Conservation (phyloP, 2,329 filamentous ascomycete species). For the Celoporthe dispersa region DNA sequence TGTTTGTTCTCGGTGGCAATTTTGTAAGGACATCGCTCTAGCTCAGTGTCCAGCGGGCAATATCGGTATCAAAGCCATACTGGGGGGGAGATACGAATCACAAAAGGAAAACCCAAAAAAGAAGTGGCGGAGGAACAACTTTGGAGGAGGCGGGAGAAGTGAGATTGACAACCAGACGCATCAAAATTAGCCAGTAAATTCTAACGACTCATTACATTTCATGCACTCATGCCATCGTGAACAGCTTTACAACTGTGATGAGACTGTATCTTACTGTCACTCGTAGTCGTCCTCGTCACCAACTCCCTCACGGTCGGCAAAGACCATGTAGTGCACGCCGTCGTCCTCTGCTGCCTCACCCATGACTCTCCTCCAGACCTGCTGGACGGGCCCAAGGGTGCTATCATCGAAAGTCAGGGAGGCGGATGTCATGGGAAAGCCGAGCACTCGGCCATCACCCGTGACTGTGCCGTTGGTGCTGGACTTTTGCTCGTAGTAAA, state of each 20-base stretch:
- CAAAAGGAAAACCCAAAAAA: background rate
- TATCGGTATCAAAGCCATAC: constrained; percentile 8
- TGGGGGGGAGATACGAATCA: background rate
- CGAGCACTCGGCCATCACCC: constrained; percentile 51
- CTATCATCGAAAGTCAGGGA: constrained; percentile 77
- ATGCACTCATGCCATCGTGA: constrained; percentile 26
- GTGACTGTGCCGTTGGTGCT: constrained; percentile 21
- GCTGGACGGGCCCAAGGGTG: constrained; percentile 67
- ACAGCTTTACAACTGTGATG: background rate
- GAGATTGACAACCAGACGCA: constrained; percentile 8
- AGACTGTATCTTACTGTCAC: constrained; percentile 27
- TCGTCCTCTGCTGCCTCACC: constrained; percentile 51
- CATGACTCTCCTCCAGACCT: constrained; percentile 70
- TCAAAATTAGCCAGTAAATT: constrained; percentile 26
- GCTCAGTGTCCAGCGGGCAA: constrained; percentile 1
- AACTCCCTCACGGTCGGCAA: constrained; percentile 72
- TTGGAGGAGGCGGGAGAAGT: background rate
- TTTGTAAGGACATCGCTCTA: constrained; percentile 12
- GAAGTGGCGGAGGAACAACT: background rate
- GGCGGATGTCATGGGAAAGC: constrained; percentile 62
- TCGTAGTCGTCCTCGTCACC: constrained; percentile 62
- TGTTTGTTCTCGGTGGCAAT: background rate
- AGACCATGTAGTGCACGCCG: constrained; percentile 69
- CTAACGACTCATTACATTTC: constrained; percentile 30
- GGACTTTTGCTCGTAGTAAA: constrained; percentile 59